Evolutionary conservation across 805 yeast species (phyloP).

Genomic region (Debaryomyces castellii): DNA sequence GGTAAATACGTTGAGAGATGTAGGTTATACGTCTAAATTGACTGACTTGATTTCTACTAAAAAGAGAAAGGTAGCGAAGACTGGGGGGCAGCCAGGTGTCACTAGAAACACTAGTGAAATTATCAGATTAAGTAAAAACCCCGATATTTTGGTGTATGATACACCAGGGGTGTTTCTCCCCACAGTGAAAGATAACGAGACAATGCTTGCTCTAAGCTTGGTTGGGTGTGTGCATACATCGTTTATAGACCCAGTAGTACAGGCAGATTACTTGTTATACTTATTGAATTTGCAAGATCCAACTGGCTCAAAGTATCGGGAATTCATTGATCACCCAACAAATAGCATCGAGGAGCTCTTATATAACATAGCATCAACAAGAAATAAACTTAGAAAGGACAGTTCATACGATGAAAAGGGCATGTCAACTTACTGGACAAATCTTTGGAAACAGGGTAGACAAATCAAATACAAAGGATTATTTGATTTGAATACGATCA

Average conservation of each 20-base stretch:
- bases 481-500: conserved; percentile 35
- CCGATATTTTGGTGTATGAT: conserved; percentile 73
- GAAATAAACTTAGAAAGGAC: conserved; percentile 34
- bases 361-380: conserved; percentile 42
- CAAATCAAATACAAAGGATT: conserved; percentile 27
- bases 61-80: conserved; percentile 67
- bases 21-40: conserved; percentile 27
- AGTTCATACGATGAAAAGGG: conserved; percentile 52
- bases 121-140: conserved; percentile 59
- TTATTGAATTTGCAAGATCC: conserved; percentile 65
- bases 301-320: conserved; percentile 41
- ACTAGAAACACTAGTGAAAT: conserved; percentile 77
- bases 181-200: conserved; percentile 56
- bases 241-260: conserved; percentile 77
- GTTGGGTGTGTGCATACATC: conserved; percentile 72
- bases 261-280: conserved; percentile 81
- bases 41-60: conserved; percentile 30
- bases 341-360: conserved; percentile 65
- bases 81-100: conserved; percentile 90
- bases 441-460: conserved; percentile 59
- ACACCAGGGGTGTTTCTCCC: conserved; percentile 95
- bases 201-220: conserved; percentile 72
- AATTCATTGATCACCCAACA: conserved; percentile 61
- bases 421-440: conserved; percentile 63
- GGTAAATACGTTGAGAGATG: conserved; percentile 66